Percentiles rank a stretch among this genome's conserved stretches.
Evolutionary conservation across 495 filamentous ascomycete species (phyloP).

Genomic region (Aspergillus cristatus): DNA sequence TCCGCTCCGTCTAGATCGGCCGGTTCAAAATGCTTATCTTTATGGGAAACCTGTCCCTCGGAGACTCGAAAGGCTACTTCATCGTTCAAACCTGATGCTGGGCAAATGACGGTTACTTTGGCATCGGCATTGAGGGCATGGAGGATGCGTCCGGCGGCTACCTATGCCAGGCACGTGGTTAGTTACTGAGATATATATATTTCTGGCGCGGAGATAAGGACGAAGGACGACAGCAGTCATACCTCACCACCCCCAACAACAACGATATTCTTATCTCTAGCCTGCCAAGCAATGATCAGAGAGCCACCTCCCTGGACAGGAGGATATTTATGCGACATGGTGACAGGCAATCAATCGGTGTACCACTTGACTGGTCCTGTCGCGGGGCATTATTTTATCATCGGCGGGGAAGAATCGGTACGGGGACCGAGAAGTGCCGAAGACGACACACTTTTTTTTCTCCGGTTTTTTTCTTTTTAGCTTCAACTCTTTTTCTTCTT

Average conservation of each 20-base stretch:
- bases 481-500: slow-evolving; percentile 9
- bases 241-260: slow-evolving; percentile 94
- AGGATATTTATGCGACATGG: slow-evolving; percentile 60
- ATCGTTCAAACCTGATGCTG: slow-evolving; percentile 67
- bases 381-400: not conserved
- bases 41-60: slow-evolving; percentile 60
- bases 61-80: slow-evolving; percentile 79
- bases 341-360: slow-evolving; percentile 12
- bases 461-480: slow-evolving; percentile 10
- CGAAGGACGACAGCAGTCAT: slow-evolving; percentile 10
- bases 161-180: slow-evolving; percentile 43
- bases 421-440: slow-evolving; percentile 11
- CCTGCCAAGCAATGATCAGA: slow-evolving; percentile 89
- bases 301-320: slow-evolving; percentile 82
- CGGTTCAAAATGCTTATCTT: slow-evolving; percentile 75
- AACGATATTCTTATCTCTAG: slow-evolving; percentile 70
- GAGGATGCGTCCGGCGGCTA: slow-evolving; percentile 88
- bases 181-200: slow-evolving; percentile 5
- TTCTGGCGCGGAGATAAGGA: no score
- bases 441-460: slow-evolving; percentile 6
- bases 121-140: slow-evolving; percentile 92
- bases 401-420: slow-evolving; percentile 4
- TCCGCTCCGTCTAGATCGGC: slow-evolving; percentile 67
- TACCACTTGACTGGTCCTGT: no score
- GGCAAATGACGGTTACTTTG: slow-evolving; percentile 74